phyloP scores from a whole-genome alignment of 2,329 filamentous ascomycete species.

The Colletotrichum brevisporum region DNA sequence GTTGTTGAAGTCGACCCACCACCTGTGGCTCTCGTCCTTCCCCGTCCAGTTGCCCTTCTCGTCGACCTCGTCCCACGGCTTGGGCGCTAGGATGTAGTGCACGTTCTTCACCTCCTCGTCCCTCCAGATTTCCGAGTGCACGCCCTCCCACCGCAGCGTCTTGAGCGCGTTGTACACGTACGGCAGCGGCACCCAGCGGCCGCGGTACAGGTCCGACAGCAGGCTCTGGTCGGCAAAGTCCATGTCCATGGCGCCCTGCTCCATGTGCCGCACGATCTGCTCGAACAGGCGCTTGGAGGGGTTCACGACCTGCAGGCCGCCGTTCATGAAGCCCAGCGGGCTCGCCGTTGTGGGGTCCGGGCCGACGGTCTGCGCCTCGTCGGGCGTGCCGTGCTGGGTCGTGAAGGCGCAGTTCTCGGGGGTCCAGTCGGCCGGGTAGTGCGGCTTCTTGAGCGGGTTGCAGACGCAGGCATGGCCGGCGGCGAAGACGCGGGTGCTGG shows the following conservation, averaged over 20 bases:
- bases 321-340: slow-evolving; percentile 68
- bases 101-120: slow-evolving; percentile 72
- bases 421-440: slow-evolving; percentile 83
- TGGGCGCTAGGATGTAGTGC: slow-evolving; percentile 73
- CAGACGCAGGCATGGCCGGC: slow-evolving; percentile 89
- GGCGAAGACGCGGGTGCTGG: slow-evolving; percentile 75
- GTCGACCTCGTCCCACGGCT: slow-evolving; percentile 71
- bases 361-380: slow-evolving; percentile 60
- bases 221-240: slow-evolving; percentile 74
- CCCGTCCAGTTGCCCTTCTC: slow-evolving; percentile 59
- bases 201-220: slow-evolving; percentile 67
- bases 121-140: slow-evolving; percentile 70
- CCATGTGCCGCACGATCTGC: slow-evolving; percentile 66
- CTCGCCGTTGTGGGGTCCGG: slow-evolving; percentile 59
- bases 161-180: slow-evolving; percentile 76
- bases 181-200: slow-evolving; percentile 70
- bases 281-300: slow-evolving; percentile 63
- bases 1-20: slow-evolving; percentile 68
- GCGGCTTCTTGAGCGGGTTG: slow-evolving; percentile 82
- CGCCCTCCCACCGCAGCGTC: slow-evolving; percentile 67
- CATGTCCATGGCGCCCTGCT: slow-evolving; percentile 60
- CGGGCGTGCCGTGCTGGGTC: slow-evolving; percentile 63
- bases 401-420: slow-evolving; percentile 72
- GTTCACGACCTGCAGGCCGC: slow-evolving; percentile 70
- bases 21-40: slow-evolving; percentile 64